A percentile compares a stretch with the other conserved stretches of the same genome.
These are phyloP conservation scores for Chlamydomonas sp. DNA, from an alignment of 139 green algal genomes.

Conservation along the genomic window DNA sequence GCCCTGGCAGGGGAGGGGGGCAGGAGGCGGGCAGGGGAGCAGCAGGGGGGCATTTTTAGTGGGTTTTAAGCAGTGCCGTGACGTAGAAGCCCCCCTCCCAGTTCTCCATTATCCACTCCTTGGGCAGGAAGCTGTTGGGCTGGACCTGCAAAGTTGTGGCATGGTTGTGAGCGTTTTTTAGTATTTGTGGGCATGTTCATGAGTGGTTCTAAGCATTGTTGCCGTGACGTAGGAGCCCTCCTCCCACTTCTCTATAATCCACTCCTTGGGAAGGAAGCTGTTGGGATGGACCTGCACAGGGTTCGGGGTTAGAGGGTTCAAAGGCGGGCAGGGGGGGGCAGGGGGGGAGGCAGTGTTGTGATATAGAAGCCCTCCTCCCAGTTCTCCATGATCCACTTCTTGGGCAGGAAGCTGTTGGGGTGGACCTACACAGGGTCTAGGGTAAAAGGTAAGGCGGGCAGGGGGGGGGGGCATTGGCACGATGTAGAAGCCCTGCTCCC, in stretches of 20 bases:
- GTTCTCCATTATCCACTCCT: constrained; percentile 98
- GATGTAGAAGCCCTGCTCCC: constrained; percentile 99
- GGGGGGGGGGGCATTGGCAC: constrained; percentile 88
- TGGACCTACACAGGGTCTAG: not conserved
- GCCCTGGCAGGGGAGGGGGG: not conserved
- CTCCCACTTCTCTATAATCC: constrained; percentile 99
- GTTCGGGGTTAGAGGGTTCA: not conserved
- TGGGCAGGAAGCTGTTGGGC: constrained; percentile 41
- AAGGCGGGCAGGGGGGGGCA: not conserved
- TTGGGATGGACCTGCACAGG: constrained; percentile 4
- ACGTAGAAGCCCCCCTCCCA: constrained; percentile 99
- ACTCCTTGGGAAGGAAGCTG: constrained; percentile 56
- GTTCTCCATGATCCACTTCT: constrained; percentile 98
- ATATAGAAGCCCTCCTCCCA: constrained; percentile 99
- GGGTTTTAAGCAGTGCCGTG: constrained; percentile 31
- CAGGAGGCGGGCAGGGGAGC: not conserved
- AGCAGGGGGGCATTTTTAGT: not conserved
- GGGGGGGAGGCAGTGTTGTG: constrained; percentile 88
- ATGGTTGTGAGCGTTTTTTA: no score
- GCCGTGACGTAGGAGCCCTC: constrained; percentile 98
- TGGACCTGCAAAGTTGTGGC: constrained; percentile 9
- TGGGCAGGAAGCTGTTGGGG: not conserved
- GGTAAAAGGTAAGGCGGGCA: no score
- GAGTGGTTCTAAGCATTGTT: not conserved
- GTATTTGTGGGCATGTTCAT: no score